Percentiles rank a stretch among this genome's conserved stretches.
These are phyloP conservation scores for Escallonia rubra DNA, from an alignment of 129 eudicot species.

Conservation along the genomic window DNA sequence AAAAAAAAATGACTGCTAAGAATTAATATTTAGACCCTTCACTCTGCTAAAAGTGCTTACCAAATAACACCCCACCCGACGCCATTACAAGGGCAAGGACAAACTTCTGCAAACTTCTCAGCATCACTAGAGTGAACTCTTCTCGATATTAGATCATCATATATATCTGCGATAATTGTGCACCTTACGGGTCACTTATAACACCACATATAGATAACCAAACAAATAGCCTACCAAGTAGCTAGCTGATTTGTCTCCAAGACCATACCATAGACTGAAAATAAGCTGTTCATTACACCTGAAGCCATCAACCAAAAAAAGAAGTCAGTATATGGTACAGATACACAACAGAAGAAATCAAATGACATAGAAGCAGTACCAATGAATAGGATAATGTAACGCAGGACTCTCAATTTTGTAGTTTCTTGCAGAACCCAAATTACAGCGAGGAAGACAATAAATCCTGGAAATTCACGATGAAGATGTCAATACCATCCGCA, in stretches of 20 bases:
- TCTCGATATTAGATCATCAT: constrained; percentile 86
- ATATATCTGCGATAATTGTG: constrained; percentile 59
- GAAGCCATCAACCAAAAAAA: constrained; percentile 15
- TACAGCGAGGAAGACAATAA: constrained; percentile 44
- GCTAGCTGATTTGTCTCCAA: not conserved
- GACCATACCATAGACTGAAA: constrained; percentile 80
- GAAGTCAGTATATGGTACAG: not conserved
- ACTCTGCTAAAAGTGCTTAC: not conserved
- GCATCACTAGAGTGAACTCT: constrained; percentile 98
- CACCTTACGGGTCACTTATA: not conserved
- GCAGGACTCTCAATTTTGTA: constrained; percentile 48
- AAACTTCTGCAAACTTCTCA: constrained; percentile 96
- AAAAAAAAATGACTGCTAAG: not conserved
- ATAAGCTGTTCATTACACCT: constrained; percentile 99
- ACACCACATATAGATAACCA: constrained; percentile 3
- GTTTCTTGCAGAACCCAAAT: constrained; percentile 68
- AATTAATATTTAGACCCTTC: not conserved
- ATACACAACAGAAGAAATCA: not conserved
- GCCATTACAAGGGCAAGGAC: constrained; percentile 96
- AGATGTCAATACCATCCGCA: constrained; percentile 11
- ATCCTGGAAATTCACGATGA: constrained; percentile 31
- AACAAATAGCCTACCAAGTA: not conserved
- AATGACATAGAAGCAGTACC: constrained; percentile 21
- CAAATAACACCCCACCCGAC: constrained; percentile 74
- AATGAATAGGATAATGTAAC: constrained; percentile 50